These are phyloP conservation scores for Limonium bicolor DNA, from an alignment of 148 eudicot species.

Conservation along the genomic window DNA sequence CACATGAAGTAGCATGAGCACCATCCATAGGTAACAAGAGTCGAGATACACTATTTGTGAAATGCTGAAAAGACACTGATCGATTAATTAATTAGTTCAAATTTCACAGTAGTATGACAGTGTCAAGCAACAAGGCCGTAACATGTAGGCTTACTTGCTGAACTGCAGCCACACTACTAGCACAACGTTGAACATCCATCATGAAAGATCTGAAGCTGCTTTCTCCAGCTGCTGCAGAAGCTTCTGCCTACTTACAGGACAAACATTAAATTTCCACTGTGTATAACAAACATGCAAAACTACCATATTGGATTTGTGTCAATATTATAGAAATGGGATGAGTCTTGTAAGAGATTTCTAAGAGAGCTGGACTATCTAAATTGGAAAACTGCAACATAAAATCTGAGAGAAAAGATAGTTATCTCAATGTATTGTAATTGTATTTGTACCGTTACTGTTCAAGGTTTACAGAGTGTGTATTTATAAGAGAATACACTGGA, in stretches of 20 bases:
- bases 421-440: no score
- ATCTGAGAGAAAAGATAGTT: no score
- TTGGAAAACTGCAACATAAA: no score
- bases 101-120: no score
- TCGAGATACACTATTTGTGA: slow-evolving; percentile 74
- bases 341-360: no score
- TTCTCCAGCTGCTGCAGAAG: slow-evolving; percentile 96
- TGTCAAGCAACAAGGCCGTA: slow-evolving; percentile 3
- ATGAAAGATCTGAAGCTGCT: slow-evolving; percentile 91
- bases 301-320: background rate
- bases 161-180: slow-evolving; percentile 91
- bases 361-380: no score
- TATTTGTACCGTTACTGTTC: no score
- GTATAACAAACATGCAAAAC: background rate
- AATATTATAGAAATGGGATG: no score
- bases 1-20: slow-evolving; percentile 86
- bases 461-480: no score
- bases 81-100: no score
- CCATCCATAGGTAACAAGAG: slow-evolving; percentile 83
- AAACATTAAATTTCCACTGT: slow-evolving; percentile 6
- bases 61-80: no score
- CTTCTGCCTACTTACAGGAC: slow-evolving; percentile 67
- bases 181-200: slow-evolving; percentile 93
- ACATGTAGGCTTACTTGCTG: slow-evolving; percentile 55
- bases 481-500: no score